Evolutionary conservation across 2,329 filamentous ascomycete species (phyloP), one percentile per base, ranked within the genome.

Genomic region (Zelopaecilomyces penicillatus): DNA sequence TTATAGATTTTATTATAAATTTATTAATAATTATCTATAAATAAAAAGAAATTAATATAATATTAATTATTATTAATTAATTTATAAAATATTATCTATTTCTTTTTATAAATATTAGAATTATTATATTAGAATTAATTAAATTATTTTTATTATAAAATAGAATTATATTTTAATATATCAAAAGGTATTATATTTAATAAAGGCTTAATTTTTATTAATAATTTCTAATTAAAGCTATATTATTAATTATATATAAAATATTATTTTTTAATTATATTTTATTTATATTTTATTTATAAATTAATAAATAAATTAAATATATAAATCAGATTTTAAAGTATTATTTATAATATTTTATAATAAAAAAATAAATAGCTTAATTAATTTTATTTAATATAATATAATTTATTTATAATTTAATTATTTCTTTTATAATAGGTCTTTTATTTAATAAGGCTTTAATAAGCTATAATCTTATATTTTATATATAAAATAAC

Each of bases 191-290:
- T 5, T 26, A 29, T 12, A 10, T 30, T 30, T 10, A 3, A 7
- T 30, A 30, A 30, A n/a, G n/a, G n/a, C n/a, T n/a, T 30, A 12
- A 27, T 10, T 10, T 11, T 12, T 7, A 26, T 27, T 30, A 26
- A 10, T 11, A 27, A 28, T 27, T n/a, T n/a, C 28, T 27, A 39
- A 11, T 7, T 39, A 27, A 11, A n/a, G n/a, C n/a, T 28, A 39
- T 39, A 27, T 11, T 39, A 7, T 11, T 12, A 26, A 39, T 12
- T 39, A 28, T 10, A 39, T 39, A 27, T 39, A 27, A 27, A 36
- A 36, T 44, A 12, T 5, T 34, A 19, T 31, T 36, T 45, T 40
- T 45, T 45, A 31, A 37, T 41, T 41, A 30, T 37, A 36, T 35
- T 41, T 30, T 45, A 11, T 39, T 33, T 39, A 28, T 6, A 34